Base-by-base conservation (phyloP, 371 early-diverging fungal genomes). In the Mucor plumbeus region DNA sequence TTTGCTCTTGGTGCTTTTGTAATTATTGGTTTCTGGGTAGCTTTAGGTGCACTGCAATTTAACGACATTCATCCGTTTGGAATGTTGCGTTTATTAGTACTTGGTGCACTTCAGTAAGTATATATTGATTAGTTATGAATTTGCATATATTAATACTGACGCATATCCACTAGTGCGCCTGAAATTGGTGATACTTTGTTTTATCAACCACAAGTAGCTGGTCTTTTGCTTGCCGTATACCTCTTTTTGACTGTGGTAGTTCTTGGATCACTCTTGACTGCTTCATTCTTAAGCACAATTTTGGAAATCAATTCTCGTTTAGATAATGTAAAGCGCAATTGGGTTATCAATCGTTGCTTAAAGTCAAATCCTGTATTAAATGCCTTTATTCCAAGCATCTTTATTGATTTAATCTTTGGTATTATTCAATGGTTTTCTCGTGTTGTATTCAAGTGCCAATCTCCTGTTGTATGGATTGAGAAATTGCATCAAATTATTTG, bases 51-150 rank as follows among this genome's bases (percentile, higher is more conserved):
- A 9, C 61, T 83, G 4, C 80, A 83, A 43, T 73, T 68, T 11
- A 68, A 78, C 35, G 77, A 79, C 44, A 41, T 77, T 47, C 59
- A 58, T 26, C 70, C 74, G 10, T 39, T 73, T 21, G 40, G 68
- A 5, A 70, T 80, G 65, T 36, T 83, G n/a, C 71, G 71, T 8
- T 63, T 74, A 31, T 63, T 83, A 17, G 50, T 72, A 6, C 61
- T 83, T 10, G 83, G 79, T 55, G 83, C 80, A n/a, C 63, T 83
- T 17, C 81, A 80, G 82, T 82, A 74, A 78, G 78, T 72, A n/a
- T 7, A 38, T 1, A 15, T 10, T 11, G 1, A 26, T 26, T 26
- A 26, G 26, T 26, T 26, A 0, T 3, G 4, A 26, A 35, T 9
- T 31, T 31, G 17, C 26, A 8, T 35, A 13, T 15, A 0, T 9